Evolutionary conservation across 2,329 filamentous ascomycete species (phyloP).

Genomic region (Xylariaceae sp.): DNA sequence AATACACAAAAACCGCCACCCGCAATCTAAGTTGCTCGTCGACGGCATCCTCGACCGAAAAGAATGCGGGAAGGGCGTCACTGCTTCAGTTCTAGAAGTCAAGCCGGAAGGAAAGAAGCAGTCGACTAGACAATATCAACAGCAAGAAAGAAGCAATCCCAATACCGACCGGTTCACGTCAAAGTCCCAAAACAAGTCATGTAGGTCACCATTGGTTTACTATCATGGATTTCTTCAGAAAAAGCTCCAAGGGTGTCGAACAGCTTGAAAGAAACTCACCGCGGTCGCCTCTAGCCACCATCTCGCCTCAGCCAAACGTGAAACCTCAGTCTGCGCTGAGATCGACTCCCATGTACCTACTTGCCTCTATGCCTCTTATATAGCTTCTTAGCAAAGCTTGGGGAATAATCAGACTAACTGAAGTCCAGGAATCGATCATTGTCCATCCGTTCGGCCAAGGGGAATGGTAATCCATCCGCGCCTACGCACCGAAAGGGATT

Average conservation of each 20-base stretch:
- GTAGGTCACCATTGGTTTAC: constrained; percentile 25
- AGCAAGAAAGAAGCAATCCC: neutral
- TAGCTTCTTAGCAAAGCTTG: neutral
- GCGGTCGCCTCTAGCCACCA: constrained; percentile 11
- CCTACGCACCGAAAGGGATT: constrained; percentile 61
- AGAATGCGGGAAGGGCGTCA: neutral
- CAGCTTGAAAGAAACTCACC: constrained; percentile 26
- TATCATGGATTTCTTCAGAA: constrained; percentile 29
- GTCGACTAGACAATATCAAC: constrained; percentile 4
- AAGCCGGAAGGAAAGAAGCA: constrained; percentile 10
- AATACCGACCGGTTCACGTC: neutral
- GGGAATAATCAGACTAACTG: constrained; percentile 15
- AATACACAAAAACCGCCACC: neutral
- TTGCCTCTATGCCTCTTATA: constrained; percentile 3
- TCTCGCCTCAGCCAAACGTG: constrained; percentile 18
- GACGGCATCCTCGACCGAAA: constrained; percentile 2
- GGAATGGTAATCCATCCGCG: constrained; percentile 32
- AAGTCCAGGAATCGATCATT: constrained; percentile 29
- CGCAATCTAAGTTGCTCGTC: constrained; percentile 7
- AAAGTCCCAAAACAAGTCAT: constrained; percentile 19
- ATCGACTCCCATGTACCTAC: constrained; percentile 25
- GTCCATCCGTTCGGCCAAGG: constrained; percentile 35
- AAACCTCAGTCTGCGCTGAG: constrained; percentile 21
- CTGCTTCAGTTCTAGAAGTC: neutral
- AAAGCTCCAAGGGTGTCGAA: constrained; percentile 25